A percentile compares a stretch with the other conserved stretches of the same genome.
Conservation (phyloP, 1,284 basidiomycete genomes). For the Porogramme epimiltina region DNA sequence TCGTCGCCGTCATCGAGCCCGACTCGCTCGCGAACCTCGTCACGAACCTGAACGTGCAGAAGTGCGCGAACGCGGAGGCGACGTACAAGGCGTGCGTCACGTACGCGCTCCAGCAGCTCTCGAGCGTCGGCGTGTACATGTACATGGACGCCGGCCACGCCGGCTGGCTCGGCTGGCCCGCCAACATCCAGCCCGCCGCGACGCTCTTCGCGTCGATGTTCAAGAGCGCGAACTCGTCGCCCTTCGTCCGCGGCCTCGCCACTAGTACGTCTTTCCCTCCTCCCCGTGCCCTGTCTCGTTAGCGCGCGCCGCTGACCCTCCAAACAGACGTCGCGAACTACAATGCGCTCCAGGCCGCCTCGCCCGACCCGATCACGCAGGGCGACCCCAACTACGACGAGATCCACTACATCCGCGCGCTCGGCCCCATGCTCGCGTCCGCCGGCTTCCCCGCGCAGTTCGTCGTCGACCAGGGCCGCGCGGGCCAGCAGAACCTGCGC, state of each 20-base stretch:
- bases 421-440: constrained; percentile 47
- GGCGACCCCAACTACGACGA: constrained; percentile 65
- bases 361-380: constrained; percentile 61
- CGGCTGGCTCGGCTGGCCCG: constrained; percentile 70
- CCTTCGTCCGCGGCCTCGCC: constrained; percentile 60
- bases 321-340: constrained; percentile 59
- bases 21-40: constrained; percentile 64
- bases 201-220: constrained; percentile 54
- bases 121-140: constrained; percentile 55
- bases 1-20: constrained; percentile 66
- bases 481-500: constrained; percentile 63
- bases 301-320: constrained; percentile 5
- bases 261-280: constrained; percentile 39
- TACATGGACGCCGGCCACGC: constrained; percentile 69
- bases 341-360: constrained; percentile 53
- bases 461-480: constrained; percentile 66
- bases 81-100: constrained; percentile 55
- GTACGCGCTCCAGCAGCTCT: constrained; percentile 60
- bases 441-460: constrained; percentile 61
- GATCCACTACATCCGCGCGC: constrained; percentile 58
- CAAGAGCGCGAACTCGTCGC: constrained; percentile 49
- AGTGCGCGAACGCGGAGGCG: constrained; percentile 53
- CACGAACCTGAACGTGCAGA: constrained; percentile 60
- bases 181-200: constrained; percentile 61
- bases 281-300: neutral